A percentile compares a stretch with the other conserved stretches of the same genome.
Conservation (phyloP, 73 alveolate genomes). For the Durusdinium trenchii region DNA sequence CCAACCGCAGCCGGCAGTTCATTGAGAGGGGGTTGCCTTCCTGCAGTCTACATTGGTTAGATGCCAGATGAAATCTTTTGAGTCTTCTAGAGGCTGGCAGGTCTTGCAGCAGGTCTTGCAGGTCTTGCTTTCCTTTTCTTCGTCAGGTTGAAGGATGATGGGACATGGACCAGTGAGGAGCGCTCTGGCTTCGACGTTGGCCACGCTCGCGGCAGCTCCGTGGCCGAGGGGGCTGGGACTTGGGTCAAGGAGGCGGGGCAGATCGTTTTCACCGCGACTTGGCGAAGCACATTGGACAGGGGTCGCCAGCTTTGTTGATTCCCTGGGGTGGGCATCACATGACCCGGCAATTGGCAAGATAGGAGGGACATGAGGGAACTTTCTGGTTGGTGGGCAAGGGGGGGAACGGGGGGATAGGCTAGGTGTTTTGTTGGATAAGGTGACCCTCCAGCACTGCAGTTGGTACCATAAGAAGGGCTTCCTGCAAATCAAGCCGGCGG, state of each 20-base stretch:
- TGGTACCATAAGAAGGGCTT: too few relatives aligned
- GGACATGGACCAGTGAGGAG: conserved; percentile 8
- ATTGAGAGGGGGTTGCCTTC: too few relatives aligned
- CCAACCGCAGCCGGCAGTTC: too few relatives aligned
- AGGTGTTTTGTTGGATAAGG: not conserved
- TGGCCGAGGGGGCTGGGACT: too few relatives aligned
- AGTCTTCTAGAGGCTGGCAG: not conserved
- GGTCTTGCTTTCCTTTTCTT: not conserved
- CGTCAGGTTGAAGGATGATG: conserved; percentile 19
- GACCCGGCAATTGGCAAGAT: not conserved
- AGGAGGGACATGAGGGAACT: not conserved
- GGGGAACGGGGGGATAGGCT: not conserved
- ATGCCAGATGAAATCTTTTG: not conserved
- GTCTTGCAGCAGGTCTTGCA: not conserved
- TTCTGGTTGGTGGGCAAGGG: not conserved
- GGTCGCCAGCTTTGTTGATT: too few relatives aligned
- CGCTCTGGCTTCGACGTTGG: not conserved
- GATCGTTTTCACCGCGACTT: not conserved
- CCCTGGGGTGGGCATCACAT: too few relatives aligned
- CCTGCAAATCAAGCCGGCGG: too few relatives aligned
- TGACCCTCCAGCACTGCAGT: not conserved
- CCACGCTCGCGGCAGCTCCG: not conserved
- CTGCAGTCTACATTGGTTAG: not conserved
- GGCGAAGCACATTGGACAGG: too few relatives aligned
- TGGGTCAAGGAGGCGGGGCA: conserved; percentile 16